Conservation (phyloP, 192 early-diverging fungal species). For the Gamsiella multidivaricata region DNA sequence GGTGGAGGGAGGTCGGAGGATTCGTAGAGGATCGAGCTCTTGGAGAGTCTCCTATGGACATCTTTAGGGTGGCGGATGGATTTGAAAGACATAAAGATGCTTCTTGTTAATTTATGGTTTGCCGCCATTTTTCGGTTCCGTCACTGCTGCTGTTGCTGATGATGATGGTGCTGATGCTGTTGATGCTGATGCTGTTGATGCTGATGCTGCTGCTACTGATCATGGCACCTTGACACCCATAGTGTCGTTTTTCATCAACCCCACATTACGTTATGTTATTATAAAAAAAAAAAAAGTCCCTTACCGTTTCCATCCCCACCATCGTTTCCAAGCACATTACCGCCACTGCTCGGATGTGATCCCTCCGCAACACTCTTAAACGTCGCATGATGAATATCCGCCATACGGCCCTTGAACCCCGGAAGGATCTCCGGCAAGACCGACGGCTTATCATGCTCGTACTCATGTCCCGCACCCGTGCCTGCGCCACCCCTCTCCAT, state of each 20-base stretch:
- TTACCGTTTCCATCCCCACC: background rate
- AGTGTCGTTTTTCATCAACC: no score
- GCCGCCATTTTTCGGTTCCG: background rate
- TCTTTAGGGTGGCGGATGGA: slow-evolving; percentile 2
- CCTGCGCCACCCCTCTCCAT: background rate
- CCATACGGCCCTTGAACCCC: slow-evolving; percentile 38
- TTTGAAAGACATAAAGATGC: background rate
- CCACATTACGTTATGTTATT: no score
- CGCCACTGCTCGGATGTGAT: no score
- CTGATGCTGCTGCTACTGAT: no score
- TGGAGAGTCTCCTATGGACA: slow-evolving; percentile 10
- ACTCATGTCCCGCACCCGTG: slow-evolving; percentile 2
- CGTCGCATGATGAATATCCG: slow-evolving; percentile 42
- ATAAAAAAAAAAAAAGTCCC: background rate
- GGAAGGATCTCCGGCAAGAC: slow-evolving; percentile 48
- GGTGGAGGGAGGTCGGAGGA: slow-evolving; percentile 21
- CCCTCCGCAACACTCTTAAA: slow-evolving; percentile 18
- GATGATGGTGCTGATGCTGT: no score
- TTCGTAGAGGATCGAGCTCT: slow-evolving; percentile 50
- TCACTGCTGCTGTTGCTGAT: slow-evolving; percentile 2
- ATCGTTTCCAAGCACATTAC: background rate
- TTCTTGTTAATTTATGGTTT: background rate
- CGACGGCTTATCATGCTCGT: slow-evolving; percentile 30
- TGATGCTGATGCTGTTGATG: background rate
- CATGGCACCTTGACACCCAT: no score